These are phyloP conservation scores for Sphenostylis stenocarpa DNA, from an alignment of 306 rosid species.

Conservation along the genomic window DNA sequence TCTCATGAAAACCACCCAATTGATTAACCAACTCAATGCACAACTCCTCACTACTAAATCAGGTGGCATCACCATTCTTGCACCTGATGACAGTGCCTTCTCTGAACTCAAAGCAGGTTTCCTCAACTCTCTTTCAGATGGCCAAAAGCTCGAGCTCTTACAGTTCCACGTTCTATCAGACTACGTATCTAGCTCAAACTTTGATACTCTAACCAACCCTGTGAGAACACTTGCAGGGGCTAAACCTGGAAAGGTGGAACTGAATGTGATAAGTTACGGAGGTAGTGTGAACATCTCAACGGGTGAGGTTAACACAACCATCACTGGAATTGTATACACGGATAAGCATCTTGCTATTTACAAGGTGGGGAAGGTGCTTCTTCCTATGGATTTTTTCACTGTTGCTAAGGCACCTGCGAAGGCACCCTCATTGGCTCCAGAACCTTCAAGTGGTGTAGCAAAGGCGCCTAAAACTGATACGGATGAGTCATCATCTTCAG, in stretches of 20 bases:
- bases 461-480: slow-evolving; percentile 45
- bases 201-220: slow-evolving; percentile 67
- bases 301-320: slow-evolving; percentile 64
- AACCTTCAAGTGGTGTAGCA: slow-evolving; percentile 18
- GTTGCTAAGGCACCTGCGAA: slow-evolving; percentile 47
- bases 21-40: slow-evolving; percentile 56
- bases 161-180: slow-evolving; percentile 48
- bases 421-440: slow-evolving; percentile 37
- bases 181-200: slow-evolving; percentile 52
- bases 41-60: slow-evolving; percentile 51
- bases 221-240: slow-evolving; percentile 69
- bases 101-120: slow-evolving; percentile 61
- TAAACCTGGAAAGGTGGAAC: slow-evolving; percentile 47
- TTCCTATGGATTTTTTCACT: slow-evolving; percentile 50
- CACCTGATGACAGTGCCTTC: slow-evolving; percentile 57
- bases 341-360: slow-evolving; percentile 69
- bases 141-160: slow-evolving; percentile 52
- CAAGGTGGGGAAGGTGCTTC: slow-evolving; percentile 59
- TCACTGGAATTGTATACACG: slow-evolving; percentile 53
- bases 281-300: slow-evolving; percentile 60
- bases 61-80: slow-evolving; percentile 56
- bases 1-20: slow-evolving; percentile 61
- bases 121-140: slow-evolving; percentile 56
- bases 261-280: slow-evolving; percentile 60
- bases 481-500: slow-evolving; percentile 24